Evolutionary conservation across 2,329 filamentous ascomycete species (phyloP), one percentile per base, ranked within the genome.

Genomic region (Colletotrichum tropicale): DNA sequence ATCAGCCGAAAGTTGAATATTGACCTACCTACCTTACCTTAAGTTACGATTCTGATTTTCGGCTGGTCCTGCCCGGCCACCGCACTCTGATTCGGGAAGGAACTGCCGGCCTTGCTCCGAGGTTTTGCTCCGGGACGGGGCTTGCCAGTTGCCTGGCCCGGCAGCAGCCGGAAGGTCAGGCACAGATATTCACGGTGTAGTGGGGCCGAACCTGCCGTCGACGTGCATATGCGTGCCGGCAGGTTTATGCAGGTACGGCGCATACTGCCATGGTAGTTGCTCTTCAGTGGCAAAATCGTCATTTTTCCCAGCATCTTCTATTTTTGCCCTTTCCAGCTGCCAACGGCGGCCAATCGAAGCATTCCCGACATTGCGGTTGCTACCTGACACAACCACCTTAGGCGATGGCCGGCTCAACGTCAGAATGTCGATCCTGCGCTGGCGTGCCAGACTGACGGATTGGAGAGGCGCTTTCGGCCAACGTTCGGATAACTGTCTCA

Each of bases 241-340:
- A 38, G 28, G 64, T 43, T 34, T 43, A 75, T 68, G 73, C 73
- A 76, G 74, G 74, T 74, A 76, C 74, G 64, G 48, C 48, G 65
- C 70, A 69, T 34, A 36, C 34, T 36, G 34, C 34, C 34, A 2
- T 36, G 3, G 32, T 34, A 43, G 26, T 65, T n/a, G 28, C 8
- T 67, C 26, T 24, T 34, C 65, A 10, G 30, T 56, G 48, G 65
- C 65, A 67, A 67, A 67, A 52, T 52, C 43, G 6, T 52, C 43
- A 52, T 52, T 24, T 30, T n/a, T 18, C 18, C n/a, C 36, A 24
- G 36, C 2, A 32, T 62, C n/a, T 32, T 34, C 30, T 24, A n/a
- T 58, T 58, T 28, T 58, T 7, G 2, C 55, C 21, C 58, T 3
- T 21, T 34, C 4, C 10, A 62, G 26, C 30, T 21, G 30, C 58